phyloP scores from a whole-genome alignment of 1,139 yeast species.

The Pichia terricola region DNA sequence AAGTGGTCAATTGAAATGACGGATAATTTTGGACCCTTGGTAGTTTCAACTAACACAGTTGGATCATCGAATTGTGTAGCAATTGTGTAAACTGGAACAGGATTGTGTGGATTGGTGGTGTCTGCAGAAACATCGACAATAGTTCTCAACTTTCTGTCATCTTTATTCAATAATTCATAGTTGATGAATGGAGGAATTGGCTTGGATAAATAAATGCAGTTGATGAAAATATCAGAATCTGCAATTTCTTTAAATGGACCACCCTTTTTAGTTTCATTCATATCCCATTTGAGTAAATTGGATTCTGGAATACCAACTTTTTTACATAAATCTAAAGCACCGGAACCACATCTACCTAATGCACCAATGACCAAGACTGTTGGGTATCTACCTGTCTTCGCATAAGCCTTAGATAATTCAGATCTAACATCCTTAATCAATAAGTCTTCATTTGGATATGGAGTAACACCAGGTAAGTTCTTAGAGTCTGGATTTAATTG shows the following conservation, averaged over 20 bases:
- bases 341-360: constrained; percentile 98
- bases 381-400: constrained; percentile 60
- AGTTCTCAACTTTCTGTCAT: constrained; percentile 68
- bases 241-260: constrained; percentile 95
- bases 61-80: constrained; percentile 90
- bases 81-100: constrained; percentile 82
- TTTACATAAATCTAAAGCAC: constrained; percentile 77
- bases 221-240: constrained; percentile 78
- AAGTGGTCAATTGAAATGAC: constrained; percentile 96
- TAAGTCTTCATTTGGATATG: constrained; percentile 72
- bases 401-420: constrained; percentile 51
- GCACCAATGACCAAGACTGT: constrained; percentile 90
- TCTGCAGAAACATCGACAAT: constrained; percentile 98
- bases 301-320: constrained; percentile 84
- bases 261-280: constrained; percentile 91
- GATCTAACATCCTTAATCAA: constrained; percentile 62
- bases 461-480: constrained; percentile 66
- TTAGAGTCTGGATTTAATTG: constrained; percentile 55
- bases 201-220: constrained; percentile 87
- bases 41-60: constrained; percentile 71
- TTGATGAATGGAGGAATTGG: constrained; percentile 91
- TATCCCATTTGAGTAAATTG: constrained; percentile 88
- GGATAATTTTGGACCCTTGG: constrained; percentile 74
- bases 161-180: constrained; percentile 52
- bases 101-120: constrained; percentile 97